phyloP scores from a whole-genome alignment of 768 basidiomycete species.

The Lentinula lateritia region DNA sequence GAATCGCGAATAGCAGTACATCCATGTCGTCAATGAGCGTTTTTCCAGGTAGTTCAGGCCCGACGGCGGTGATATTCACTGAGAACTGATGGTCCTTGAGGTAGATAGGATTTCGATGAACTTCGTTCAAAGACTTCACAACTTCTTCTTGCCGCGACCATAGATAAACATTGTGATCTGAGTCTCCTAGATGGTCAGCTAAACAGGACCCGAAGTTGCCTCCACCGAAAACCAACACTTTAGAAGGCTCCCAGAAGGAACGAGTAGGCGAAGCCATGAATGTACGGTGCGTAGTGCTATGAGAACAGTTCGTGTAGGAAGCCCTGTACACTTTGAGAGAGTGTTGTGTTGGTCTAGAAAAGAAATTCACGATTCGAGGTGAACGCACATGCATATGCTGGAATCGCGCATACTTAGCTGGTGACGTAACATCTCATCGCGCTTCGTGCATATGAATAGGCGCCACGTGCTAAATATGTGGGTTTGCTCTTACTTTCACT shows the following conservation, averaged over 20 bases:
- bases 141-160: slow-evolving; percentile 68
- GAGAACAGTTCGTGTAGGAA: neutral
- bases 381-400: neutral
- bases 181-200: slow-evolving; percentile 83
- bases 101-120: slow-evolving; percentile 66
- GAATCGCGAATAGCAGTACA: slow-evolving; percentile 82
- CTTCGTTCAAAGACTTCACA: slow-evolving; percentile 65
- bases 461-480: neutral
- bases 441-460: neutral
- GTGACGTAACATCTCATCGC: neutral
- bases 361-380: neutral
- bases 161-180: slow-evolving; percentile 69
- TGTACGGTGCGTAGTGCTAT: neutral
- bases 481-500: neutral
- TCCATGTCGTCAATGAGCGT: slow-evolving; percentile 65
- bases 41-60: slow-evolving; percentile 65
- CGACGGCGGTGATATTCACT: slow-evolving; percentile 62
- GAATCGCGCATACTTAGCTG: neutral
- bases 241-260: slow-evolving; percentile 25
- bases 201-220: slow-evolving; percentile 89
- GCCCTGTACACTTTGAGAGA: neutral
- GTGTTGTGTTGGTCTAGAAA: neutral
- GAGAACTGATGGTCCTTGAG: slow-evolving; percentile 76
- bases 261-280: slow-evolving; percentile 7
- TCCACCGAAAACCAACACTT: slow-evolving; percentile 67